Percentiles rank a stretch among this genome's conserved stretches.
These are phyloP conservation scores for Annulohypoxylon stygium DNA, from an alignment of 495 filamentous ascomycete species.

Conservation along the genomic window DNA sequence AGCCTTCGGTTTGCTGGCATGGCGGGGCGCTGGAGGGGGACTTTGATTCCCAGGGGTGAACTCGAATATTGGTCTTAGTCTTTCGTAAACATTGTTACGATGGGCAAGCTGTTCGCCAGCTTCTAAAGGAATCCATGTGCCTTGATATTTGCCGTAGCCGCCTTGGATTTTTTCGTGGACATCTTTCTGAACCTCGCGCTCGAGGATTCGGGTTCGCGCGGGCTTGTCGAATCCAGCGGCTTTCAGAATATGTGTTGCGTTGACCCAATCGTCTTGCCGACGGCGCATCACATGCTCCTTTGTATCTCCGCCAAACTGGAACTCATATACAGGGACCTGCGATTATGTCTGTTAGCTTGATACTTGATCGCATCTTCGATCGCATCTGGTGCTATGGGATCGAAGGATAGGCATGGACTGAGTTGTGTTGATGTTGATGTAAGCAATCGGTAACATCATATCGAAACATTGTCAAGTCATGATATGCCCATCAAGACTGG, in stretches of 20 bases:
- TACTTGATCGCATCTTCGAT: conserved; percentile 71
- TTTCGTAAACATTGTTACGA: conserved; percentile 85
- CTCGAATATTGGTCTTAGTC: conserved; percentile 88
- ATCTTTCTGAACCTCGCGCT: conserved; percentile 96
- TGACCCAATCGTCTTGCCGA: conserved; percentile 88
- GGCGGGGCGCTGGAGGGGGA: conserved; percentile 93
- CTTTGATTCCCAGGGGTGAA: conserved; percentile 85
- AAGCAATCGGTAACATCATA: background rate
- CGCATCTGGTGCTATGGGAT: too few species aligned
- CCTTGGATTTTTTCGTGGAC: conserved; percentile 97
- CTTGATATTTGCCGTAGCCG: conserved; percentile 98
- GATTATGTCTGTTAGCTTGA: conserved; percentile 64
- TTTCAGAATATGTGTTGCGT: conserved; percentile 96
- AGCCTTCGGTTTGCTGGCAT: conserved; percentile 81
- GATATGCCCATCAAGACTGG: background rate
- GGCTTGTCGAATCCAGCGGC: conserved; percentile 80
- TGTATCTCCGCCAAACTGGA: conserved; percentile 78
- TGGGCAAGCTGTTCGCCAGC: conserved; percentile 84
- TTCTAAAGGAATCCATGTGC: conserved; percentile 94
- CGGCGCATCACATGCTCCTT: conserved; percentile 89
- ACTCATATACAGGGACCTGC: conserved; percentile 92
- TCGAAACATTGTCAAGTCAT: background rate
- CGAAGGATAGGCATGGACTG: background rate
- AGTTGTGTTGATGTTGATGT: background rate
- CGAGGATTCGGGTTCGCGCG: conserved; percentile 90